phyloP scores from a whole-genome alignment of 331 rosid genomes.

The Cydonia oblonga region DNA sequence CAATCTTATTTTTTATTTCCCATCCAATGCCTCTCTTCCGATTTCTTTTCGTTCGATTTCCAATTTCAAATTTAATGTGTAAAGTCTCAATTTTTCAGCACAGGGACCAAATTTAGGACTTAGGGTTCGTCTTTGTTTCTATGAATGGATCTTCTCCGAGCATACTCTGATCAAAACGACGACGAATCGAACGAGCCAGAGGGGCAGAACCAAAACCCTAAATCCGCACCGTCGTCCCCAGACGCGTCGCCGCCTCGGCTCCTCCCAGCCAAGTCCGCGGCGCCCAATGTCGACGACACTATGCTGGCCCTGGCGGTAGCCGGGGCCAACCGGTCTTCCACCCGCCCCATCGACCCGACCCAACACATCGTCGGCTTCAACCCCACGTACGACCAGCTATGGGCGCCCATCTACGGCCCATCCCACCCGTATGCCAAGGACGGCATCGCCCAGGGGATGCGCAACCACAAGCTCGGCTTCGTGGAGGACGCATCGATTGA shows the following conservation, averaged over 20 bases:
- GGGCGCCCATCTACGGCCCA: conserved; percentile 90
- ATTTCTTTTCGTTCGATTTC: neutral
- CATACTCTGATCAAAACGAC: conserved; percentile 37
- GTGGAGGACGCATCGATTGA: conserved; percentile 94
- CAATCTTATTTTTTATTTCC: neutral
- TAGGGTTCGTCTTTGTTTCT: neutral
- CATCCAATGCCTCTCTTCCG: neutral
- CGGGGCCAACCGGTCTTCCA: conserved; percentile 20
- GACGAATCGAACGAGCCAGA: conserved; percentile 14
- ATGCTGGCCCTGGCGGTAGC: conserved; percentile 71
- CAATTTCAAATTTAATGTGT: neutral
- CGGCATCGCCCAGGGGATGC: conserved; percentile 91
- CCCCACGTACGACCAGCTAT: conserved; percentile 86
- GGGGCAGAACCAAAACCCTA: conserved; percentile 36
- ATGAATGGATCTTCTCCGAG: conserved; percentile 61
- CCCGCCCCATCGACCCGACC: conserved; percentile 76
- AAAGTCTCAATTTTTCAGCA: neutral
- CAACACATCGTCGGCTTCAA: conserved; percentile 67
- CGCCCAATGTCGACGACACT: conserved; percentile 89
- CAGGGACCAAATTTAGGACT: neutral
- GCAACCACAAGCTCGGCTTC: conserved; percentile 94
- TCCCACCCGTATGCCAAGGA: conserved; percentile 93
- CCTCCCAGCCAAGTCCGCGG: conserved; percentile 57
- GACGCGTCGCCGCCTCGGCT: conserved; percentile 70
- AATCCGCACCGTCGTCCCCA: conserved; percentile 31